Conservation (phyloP, 208 protist species). For the Zelonia costaricensis region DNA sequence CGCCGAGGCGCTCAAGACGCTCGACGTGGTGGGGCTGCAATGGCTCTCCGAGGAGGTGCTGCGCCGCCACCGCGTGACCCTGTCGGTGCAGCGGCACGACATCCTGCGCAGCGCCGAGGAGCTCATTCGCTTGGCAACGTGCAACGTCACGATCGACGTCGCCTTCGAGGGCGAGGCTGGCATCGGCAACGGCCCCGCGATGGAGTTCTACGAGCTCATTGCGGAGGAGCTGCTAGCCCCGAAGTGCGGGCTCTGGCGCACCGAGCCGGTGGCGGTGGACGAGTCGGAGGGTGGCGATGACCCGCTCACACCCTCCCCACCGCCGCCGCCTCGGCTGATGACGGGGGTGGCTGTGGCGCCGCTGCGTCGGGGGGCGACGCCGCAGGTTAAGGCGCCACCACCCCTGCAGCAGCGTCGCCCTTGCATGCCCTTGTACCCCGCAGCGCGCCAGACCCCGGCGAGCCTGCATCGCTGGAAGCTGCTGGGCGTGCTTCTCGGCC, state of each 20-base stretch:
- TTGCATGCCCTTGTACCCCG: conserved; percentile 32
- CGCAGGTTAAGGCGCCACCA: no score
- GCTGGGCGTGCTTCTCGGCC: conserved; percentile 68
- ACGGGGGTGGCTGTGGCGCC: neutral
- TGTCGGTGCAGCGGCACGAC: conserved; percentile 41
- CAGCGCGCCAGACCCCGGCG: conserved; percentile 24
- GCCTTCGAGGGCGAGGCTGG: conserved; percentile 79
- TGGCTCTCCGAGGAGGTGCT: conserved; percentile 39
- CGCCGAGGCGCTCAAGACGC: neutral
- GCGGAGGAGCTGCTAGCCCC: conserved; percentile 41
- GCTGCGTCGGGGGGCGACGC: no score
- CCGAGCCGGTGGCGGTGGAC: conserved; percentile 31
- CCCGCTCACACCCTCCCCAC: no score
- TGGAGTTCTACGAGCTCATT: conserved; percentile 80
- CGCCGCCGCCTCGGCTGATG: neutral
- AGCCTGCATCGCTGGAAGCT: conserved; percentile 60
- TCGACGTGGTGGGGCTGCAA: conserved; percentile 51
- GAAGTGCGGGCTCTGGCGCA: conserved; percentile 51
- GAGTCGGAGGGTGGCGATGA: neutral
- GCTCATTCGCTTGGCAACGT: conserved; percentile 50
- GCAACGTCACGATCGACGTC: conserved; percentile 66
- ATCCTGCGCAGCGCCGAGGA: conserved; percentile 48
- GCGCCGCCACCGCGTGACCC: conserved; percentile 25
- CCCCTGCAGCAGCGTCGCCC: conserved; percentile 4
- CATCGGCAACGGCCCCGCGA: conserved; percentile 74